phyloP scores from a whole-genome alignment of 2,329 filamentous ascomycete genomes.

The Clathrospora elynae region DNA sequence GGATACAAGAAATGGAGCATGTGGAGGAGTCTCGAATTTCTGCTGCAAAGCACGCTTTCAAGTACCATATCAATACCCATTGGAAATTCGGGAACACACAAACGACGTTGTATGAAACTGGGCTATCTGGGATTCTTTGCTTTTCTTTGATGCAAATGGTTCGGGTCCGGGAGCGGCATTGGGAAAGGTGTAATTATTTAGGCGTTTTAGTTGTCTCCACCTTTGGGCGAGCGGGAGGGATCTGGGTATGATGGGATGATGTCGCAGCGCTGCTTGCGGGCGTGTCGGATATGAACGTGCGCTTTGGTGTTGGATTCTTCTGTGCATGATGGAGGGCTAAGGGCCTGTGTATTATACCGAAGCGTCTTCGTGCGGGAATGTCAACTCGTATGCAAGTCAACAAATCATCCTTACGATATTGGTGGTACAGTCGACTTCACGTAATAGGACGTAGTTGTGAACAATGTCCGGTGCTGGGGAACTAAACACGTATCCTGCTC shows the following conservation, averaged over 20 bases:
- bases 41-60: conserved; percentile 31
- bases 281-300: conserved; percentile 9
- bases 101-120: conserved; percentile 44
- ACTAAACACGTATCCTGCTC: too few species aligned
- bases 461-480: too few species aligned
- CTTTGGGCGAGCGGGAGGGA: conserved; percentile 12
- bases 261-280: conserved; percentile 14
- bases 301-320: conserved; percentile 22
- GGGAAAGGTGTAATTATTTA: conserved; percentile 31
- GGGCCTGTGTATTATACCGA: conserved; percentile 32
- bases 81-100: conserved; percentile 32
- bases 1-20: conserved; percentile 9
- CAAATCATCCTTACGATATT: too few species aligned
- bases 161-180: conserved; percentile 33
- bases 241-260: conserved; percentile 23
- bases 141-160: conserved; percentile 24
- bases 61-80: conserved; percentile 45
- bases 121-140: conserved; percentile 26
- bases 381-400: conserved; percentile 9
- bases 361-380: conserved; percentile 13
- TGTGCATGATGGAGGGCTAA: conserved; percentile 19
- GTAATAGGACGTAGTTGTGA: too few species aligned
- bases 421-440: too few species aligned
- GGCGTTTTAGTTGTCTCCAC: conserved; percentile 30
- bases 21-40: conserved; percentile 27